Evolutionary conservation across 164 flowering plant species (phyloP).

Genomic region (Chimonanthus salicifolius): DNA sequence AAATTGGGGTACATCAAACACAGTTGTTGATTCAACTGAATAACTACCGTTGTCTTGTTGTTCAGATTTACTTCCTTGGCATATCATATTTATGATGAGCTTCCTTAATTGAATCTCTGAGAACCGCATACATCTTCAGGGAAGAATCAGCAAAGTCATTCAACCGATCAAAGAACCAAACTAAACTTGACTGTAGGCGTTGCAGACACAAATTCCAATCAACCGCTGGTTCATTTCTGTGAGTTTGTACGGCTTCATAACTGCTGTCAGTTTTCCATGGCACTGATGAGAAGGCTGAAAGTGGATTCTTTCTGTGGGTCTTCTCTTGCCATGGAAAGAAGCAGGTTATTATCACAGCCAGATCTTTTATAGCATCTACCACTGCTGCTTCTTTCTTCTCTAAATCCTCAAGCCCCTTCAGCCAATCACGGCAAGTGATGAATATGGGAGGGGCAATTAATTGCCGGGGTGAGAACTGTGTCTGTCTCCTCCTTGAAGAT

Average conservation of each 20-base stretch:
- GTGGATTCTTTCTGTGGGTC: conserved; percentile 34
- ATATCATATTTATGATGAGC: conserved; percentile 32
- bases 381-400: conserved; percentile 28
- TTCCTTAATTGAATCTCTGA: conserved; percentile 35
- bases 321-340: conserved; percentile 74
- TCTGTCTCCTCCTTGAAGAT: conserved; percentile 35
- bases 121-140: conserved; percentile 47
- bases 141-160: conserved; percentile 51
- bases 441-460: conserved; percentile 69
- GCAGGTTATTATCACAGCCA: conserved; percentile 43
- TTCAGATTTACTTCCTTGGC: conserved; percentile 7
- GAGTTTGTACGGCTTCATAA: conserved; percentile 18
- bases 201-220: conserved; percentile 48
- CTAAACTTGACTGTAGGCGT: conserved; percentile 48
- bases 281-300: conserved; percentile 14
- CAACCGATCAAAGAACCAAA: conserved; percentile 49
- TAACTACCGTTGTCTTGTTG: background rate
- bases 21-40: background rate
- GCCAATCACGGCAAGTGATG: conserved; percentile 66
- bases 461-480: conserved; percentile 28
- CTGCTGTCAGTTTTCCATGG: conserved; percentile 22
- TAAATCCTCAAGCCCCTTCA: conserved; percentile 39
- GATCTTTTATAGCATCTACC: conserved; percentile 46
- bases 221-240: conserved; percentile 35
- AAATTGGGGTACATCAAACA: background rate